phyloP scores from a whole-genome alignment of 163 green algal genomes.

The Scenedesmus sp. region DNA sequence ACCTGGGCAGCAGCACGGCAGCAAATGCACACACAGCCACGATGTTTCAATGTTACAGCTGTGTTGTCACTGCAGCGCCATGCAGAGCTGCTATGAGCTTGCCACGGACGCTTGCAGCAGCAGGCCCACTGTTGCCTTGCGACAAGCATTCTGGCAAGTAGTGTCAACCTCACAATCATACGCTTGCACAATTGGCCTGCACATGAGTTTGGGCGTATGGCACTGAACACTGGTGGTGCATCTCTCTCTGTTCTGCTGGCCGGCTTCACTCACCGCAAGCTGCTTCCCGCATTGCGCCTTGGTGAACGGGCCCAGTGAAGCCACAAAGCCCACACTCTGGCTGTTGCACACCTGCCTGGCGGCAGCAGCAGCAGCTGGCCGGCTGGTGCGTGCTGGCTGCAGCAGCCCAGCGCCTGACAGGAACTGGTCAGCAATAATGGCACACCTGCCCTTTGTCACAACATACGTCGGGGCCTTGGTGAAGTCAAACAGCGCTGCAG shows the following conservation, averaged over 20 bases:
- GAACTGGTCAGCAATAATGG: constrained; percentile 27
- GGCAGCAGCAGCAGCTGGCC: constrained; percentile 18
- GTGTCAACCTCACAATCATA: too few relatives aligned
- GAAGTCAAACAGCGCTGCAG: constrained; percentile 21
- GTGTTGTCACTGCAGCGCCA: too few relatives aligned
- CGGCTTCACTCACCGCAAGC: constrained; percentile 3
- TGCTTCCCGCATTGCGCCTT: neutral
- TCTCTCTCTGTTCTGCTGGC: neutral
- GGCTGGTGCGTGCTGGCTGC: constrained; percentile 22
- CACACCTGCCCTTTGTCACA: neutral
- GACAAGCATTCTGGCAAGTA: too few relatives aligned
- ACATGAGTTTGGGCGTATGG: neutral
- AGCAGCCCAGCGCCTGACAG: constrained; percentile 14
- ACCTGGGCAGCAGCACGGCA: neutral
- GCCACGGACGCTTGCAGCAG: neutral
- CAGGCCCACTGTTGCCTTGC: too few relatives aligned
- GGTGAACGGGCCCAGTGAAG: constrained; percentile 25
- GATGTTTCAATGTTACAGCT: neutral
- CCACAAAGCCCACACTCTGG: constrained; percentile 43
- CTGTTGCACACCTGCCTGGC: constrained; percentile 22
- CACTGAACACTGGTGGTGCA: neutral
- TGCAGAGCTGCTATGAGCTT: neutral
- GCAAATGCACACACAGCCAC: neutral
- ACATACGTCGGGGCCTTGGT: neutral
- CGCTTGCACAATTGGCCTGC: too few relatives aligned